A percentile compares a stretch with the other conserved stretches of the same genome.
These are phyloP conservation scores for Aspergillus heteromorphus DNA, from an alignment of 495 filamentous ascomycete genomes.

Conservation along the genomic window DNA sequence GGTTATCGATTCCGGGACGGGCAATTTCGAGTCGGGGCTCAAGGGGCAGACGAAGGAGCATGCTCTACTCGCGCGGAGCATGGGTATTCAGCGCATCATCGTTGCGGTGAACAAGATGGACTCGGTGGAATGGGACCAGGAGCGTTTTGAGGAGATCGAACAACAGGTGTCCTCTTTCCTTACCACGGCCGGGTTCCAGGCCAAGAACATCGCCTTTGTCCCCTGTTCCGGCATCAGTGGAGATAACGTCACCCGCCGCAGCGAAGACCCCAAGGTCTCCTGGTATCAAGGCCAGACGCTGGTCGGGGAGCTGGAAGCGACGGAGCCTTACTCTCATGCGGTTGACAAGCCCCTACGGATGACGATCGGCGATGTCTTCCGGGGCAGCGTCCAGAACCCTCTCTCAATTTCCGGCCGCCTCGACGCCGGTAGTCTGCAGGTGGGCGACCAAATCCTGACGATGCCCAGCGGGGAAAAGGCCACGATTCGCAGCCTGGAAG, in stretches of 20 bases:
- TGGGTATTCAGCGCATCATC: constrained; percentile 82
- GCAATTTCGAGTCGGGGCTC: constrained; percentile 87
- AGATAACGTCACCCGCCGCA: constrained; percentile 69
- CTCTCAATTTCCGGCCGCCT: constrained; percentile 82
- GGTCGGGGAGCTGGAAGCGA: constrained; percentile 75
- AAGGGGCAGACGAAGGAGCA: constrained; percentile 95
- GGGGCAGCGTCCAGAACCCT: constrained; percentile 66
- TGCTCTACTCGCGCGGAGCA: constrained; percentile 80
- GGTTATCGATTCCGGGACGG: constrained; percentile 82
- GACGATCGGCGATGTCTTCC: constrained; percentile 78
- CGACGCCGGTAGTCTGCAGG: constrained; percentile 75
- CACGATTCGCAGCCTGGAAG: constrained; percentile 68
- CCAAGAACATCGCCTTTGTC: constrained; percentile 75
- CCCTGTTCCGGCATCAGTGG: constrained; percentile 86
- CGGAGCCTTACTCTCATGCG: constrained; percentile 63
- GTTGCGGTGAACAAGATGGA: constrained; percentile 96
- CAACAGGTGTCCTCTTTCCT: constrained; percentile 81
- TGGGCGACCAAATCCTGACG: constrained; percentile 71
- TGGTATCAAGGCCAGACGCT: constrained; percentile 83
- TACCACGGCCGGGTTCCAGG: constrained; percentile 69
- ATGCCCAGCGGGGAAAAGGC: constrained; percentile 79
- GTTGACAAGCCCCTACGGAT: constrained; percentile 77
- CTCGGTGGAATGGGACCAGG: constrained; percentile 70
- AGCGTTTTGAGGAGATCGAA: constrained; percentile 77
- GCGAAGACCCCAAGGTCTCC: constrained; percentile 47